Conservation (phyloP, 352 stramenopile genomes). For the Globisporangium spinosum region DNA sequence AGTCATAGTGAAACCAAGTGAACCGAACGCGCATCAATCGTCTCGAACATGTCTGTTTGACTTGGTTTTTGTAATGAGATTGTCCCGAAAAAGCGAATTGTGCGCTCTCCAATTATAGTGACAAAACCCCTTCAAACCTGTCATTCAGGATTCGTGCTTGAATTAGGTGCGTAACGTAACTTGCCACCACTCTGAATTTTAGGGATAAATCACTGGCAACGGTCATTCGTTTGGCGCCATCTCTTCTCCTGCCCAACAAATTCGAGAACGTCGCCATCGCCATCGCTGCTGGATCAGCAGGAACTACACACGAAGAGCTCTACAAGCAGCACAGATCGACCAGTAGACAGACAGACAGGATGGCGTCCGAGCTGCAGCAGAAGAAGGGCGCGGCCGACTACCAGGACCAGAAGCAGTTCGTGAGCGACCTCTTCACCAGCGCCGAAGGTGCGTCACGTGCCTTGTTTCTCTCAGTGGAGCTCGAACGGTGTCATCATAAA, state of each 20-base stretch:
- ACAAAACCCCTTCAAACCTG: no score
- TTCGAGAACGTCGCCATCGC: background rate
- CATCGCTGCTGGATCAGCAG: no score
- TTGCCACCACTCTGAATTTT: no score
- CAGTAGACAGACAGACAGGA: conserved; percentile 8
- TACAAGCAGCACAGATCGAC: background rate
- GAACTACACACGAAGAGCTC: background rate
- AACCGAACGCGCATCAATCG: no score
- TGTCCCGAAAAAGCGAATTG: no score
- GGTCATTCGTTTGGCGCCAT: background rate
- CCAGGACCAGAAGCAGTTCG: conserved; percentile 78
- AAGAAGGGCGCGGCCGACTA: conserved; percentile 63
- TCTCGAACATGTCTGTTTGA: no score
- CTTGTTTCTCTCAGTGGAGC: background rate
- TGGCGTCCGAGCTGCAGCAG: conserved; percentile 44
- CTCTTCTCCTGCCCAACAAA: background rate
- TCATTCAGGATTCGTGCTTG: no score
- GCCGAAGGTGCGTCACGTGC: conserved; percentile 51
- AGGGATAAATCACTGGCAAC: no score
- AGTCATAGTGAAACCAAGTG: no score
- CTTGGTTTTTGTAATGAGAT: no score
- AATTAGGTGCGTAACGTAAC: no score
- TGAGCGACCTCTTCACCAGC: conserved; percentile 62
- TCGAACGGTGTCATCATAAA: background rate
- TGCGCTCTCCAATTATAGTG: no score